Base-by-base conservation (phyloP, 176 grass and related monocot species). In the Cocos nucifera region DNA sequence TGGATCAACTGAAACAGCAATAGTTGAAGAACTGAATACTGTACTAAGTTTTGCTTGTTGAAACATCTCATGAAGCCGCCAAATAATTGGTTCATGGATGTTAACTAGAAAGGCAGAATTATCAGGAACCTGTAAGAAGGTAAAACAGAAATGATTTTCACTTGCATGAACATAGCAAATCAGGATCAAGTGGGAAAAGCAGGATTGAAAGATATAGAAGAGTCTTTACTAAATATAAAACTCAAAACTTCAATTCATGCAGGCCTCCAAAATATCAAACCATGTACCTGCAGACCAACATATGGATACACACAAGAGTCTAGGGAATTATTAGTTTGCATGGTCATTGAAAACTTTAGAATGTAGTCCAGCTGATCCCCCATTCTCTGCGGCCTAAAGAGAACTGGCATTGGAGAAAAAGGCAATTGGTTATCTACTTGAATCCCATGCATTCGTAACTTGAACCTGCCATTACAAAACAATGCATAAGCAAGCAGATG, bases 381-480 rank as follows among this genome's bases (percentile, higher is more conserved):
- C 17, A 69, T 50, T 66, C 72, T 90, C 55, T 87, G 84, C 66
- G 87, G 81, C 66, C 83, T 78, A 71, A 97, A 91, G 1, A 97
- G 75, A 49, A 97, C 92, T 79, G 92, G 92, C 92, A 97, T 91
- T 19, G 81, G 88, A 68, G 79, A 86, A 66, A 97, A 97, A 54
- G 92, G 84, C 24, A 97, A 77, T 66, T 91, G 92, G 65, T 97
- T 97, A 69, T 97, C 87, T 23, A 85, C 63, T 83, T 97, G 92
- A 75, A 91, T 82, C 80, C 84, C 87, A 53, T 79, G 78, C 87
- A 97, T 91, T 35, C 59, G 79, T 67, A 89, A 64, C 72, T 91
- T 91, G 12, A 90, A 79, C 69, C 92, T 97, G 70, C 49, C 52
- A 77, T 82, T 22, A 70, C 61, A 32, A 70, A 51, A 82, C 2